Evolutionary conservation across 2,329 filamentous ascomycete species (phyloP).

Genomic region (Colletotrichum incanum): DNA sequence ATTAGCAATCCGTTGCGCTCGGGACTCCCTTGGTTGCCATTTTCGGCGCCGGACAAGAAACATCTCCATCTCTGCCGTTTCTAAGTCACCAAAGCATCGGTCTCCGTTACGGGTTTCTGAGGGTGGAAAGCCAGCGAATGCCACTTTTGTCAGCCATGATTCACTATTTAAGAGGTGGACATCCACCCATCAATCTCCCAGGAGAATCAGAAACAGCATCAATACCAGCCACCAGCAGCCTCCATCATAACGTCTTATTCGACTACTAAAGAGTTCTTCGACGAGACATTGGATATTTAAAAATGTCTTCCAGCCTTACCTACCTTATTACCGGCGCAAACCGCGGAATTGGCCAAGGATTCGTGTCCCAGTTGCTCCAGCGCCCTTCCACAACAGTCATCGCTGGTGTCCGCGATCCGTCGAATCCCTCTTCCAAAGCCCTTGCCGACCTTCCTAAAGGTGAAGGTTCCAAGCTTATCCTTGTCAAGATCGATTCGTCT

Average conservation of each 20-base stretch:
- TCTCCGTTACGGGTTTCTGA: neutral
- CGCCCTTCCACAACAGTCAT: conserved; percentile 53
- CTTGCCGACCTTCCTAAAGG: conserved; percentile 56
- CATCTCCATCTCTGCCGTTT: neutral
- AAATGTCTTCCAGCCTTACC: conserved; percentile 51
- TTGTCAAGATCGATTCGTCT: conserved; percentile 59
- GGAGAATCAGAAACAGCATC: neutral
- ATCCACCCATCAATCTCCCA: neutral
- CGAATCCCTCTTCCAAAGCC: conserved; percentile 46
- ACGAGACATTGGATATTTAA: neutral
- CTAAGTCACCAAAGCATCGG: neutral
- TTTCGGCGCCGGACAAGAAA: neutral
- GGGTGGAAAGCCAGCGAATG: neutral
- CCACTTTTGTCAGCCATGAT: neutral
- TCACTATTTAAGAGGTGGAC: neutral
- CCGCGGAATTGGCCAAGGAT: conserved; percentile 37
- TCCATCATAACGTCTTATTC: neutral
- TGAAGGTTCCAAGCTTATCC: conserved; percentile 54
- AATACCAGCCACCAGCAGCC: neutral
- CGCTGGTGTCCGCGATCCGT: conserved; percentile 56
- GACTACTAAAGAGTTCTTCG: neutral
- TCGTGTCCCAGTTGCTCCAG: conserved; percentile 23
- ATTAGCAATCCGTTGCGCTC: neutral
- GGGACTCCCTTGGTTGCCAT: too few species aligned
- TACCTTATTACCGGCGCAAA: conserved; percentile 55